Conservation (phyloP, 2,329 filamentous ascomycete species). For the Diaporthe sp. region DNA sequence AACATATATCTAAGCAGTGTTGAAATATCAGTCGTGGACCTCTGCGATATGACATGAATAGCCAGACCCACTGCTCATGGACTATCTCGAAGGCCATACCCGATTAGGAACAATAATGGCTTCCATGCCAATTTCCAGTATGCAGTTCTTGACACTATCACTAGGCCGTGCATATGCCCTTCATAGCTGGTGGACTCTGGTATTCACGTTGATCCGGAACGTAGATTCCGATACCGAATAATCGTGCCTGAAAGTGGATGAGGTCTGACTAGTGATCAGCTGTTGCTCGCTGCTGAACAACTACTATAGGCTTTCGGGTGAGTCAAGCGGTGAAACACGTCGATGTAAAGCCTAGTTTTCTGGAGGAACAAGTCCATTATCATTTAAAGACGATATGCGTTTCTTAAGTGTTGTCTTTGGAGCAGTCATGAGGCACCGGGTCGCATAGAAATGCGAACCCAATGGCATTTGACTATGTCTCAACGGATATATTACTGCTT, state of each 20-base stretch:
- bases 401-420: background rate
- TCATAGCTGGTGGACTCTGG: background rate
- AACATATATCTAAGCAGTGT: background rate
- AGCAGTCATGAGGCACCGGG: background rate
- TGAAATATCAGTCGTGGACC: too few relatives aligned
- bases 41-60: background rate
- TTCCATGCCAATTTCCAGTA: background rate
- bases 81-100: background rate
- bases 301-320: background rate
- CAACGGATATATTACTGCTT: fast-evolving
- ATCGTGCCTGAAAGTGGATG: background rate
- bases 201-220: too few relatives aligned
- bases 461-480: background rate
- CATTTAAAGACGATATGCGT: too few relatives aligned
- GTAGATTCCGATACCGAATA: too few relatives aligned
- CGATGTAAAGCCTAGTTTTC: background rate
- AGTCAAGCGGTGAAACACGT: background rate
- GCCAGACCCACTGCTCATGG: background rate
- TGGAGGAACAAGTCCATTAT: background rate
- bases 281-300: background rate
- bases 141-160: background rate
- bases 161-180: background rate
- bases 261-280: background rate
- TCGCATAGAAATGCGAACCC: background rate
- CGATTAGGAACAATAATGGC: background rate